Percentiles rank a stretch among this genome's conserved stretches.
Evolutionary conservation across 306 rosid genomes (phyloP).

Genomic region (Sicyos baderoa): DNA sequence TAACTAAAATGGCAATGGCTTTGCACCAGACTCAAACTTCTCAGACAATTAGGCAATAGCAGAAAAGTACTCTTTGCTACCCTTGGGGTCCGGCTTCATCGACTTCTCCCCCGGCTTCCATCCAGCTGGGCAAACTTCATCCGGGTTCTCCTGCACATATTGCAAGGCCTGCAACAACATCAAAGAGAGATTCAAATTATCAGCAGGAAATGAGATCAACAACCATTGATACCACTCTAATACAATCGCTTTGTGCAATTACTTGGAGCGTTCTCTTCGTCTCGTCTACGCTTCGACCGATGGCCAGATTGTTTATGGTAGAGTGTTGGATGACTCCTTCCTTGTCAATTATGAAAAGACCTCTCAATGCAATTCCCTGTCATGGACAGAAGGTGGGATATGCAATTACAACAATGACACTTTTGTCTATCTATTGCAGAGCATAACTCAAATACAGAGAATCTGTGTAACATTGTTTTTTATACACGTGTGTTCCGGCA

Average conservation of each 20-base stretch:
- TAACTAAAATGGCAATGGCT: constrained; percentile 13
- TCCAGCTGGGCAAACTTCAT: constrained; percentile 94
- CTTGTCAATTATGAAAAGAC: constrained; percentile 85
- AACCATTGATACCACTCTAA: not conserved
- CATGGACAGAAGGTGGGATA: not conserved
- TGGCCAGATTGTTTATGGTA: constrained; percentile 81
- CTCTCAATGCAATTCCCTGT: constrained; percentile 79
- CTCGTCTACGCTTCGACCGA: constrained; percentile 93
- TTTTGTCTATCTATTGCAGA: not conserved
- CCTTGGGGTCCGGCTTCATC: constrained; percentile 98
- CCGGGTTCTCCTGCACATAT: constrained; percentile 90
- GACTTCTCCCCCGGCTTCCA: constrained; percentile 99
- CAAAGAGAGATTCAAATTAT: not conserved
- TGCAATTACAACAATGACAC: not conserved
- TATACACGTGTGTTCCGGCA: too few species aligned
- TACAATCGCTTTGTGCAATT: constrained; percentile 9
- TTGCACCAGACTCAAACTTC: constrained; percentile 1
- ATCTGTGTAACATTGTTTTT: too few species aligned
- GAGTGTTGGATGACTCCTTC: constrained; percentile 93
- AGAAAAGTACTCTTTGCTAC: constrained; percentile 85
- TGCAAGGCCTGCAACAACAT: constrained; percentile 66
- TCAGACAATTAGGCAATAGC: constrained; percentile 31
- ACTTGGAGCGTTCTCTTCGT: constrained; percentile 98
- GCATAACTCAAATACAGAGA: too few species aligned
- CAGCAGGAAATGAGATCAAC: not conserved